phyloP scores from a whole-genome alignment of 352 stramenopile species.

The Globisporangium heterothallicum region DNA sequence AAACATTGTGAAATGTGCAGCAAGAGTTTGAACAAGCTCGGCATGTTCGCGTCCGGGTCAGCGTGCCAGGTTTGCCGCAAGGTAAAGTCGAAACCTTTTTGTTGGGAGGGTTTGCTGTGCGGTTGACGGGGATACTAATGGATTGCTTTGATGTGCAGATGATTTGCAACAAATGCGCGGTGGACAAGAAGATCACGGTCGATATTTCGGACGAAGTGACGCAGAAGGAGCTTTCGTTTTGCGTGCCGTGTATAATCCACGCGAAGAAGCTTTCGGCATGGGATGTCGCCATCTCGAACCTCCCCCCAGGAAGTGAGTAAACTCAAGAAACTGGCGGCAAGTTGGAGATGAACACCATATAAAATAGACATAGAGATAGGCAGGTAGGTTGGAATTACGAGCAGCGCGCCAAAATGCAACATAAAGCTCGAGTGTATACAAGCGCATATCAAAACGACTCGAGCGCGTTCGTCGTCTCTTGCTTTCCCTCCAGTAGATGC shows the following conservation, averaged over 20 bases:
- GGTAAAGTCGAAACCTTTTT: too few species aligned
- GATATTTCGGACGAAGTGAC: conserved; percentile 25
- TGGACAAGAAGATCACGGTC: conserved; percentile 42
- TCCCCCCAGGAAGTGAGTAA: not conserved
- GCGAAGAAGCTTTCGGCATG: conserved; percentile 33
- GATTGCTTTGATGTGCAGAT: conserved; percentile 10
- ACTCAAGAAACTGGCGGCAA: not conserved
- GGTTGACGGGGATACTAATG: too few species aligned
- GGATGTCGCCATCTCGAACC: conserved; percentile 25
- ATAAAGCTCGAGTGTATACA: not conserved
- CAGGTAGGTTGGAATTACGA: not conserved
- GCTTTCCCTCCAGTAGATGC: too few species aligned
- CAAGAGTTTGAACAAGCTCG: conserved; percentile 29
- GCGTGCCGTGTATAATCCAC: conserved; percentile 36
- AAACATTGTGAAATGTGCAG: conserved; percentile 24
- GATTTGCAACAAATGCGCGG: conserved; percentile 42
- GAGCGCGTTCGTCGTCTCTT: too few species aligned
- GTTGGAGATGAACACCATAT: not conserved
- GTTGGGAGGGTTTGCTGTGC: too few species aligned
- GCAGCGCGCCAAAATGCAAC: not conserved
- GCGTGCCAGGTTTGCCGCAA: conserved; percentile 34
- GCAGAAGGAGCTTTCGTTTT: conserved; percentile 36
- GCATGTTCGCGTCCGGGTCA: conserved; percentile 25
- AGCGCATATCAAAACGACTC: not conserved
- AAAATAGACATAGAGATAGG: conserved; percentile 4